These are phyloP conservation scores for Neurospora sp. DNA, from an alignment of 495 filamentous ascomycete genomes.

Conservation along the genomic window DNA sequence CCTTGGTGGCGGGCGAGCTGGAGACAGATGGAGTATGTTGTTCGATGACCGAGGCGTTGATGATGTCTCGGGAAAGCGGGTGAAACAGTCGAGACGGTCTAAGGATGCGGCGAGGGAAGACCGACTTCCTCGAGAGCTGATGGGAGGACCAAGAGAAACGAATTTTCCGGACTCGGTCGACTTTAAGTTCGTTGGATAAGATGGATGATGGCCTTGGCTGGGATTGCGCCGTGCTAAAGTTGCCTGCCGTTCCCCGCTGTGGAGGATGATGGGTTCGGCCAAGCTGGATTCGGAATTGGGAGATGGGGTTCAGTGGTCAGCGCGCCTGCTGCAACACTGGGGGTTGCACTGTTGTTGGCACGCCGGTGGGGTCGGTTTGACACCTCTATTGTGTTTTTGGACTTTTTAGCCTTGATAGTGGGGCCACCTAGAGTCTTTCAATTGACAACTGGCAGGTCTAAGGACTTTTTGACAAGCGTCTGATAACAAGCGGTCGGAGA, in stretches of 20 bases:
- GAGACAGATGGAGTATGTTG: background rate
- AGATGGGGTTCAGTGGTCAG: background rate
- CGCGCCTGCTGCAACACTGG: background rate
- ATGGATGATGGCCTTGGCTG: background rate
- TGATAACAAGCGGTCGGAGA: background rate
- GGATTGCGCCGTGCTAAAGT: background rate
- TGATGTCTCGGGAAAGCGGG: background rate
- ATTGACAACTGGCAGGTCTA: no score
- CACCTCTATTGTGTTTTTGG: background rate
- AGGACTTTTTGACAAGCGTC: background rate
- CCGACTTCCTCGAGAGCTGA: background rate
- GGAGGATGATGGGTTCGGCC: background rate
- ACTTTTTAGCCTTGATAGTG: background rate
- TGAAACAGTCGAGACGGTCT: background rate
- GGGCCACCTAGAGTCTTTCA: background rate
- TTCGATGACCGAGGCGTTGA: background rate
- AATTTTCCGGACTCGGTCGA: background rate
- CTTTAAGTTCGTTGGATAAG: background rate
- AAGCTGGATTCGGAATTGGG: background rate
- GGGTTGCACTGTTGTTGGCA: background rate
- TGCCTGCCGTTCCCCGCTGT: background rate
- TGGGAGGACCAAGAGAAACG: background rate
- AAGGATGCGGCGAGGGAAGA: background rate
- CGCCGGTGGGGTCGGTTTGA: background rate
- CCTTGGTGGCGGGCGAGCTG: constrained; percentile 9